Base-by-base conservation (phyloP, 805 yeast species). In the Schwanniomyces polymorphus region DNA sequence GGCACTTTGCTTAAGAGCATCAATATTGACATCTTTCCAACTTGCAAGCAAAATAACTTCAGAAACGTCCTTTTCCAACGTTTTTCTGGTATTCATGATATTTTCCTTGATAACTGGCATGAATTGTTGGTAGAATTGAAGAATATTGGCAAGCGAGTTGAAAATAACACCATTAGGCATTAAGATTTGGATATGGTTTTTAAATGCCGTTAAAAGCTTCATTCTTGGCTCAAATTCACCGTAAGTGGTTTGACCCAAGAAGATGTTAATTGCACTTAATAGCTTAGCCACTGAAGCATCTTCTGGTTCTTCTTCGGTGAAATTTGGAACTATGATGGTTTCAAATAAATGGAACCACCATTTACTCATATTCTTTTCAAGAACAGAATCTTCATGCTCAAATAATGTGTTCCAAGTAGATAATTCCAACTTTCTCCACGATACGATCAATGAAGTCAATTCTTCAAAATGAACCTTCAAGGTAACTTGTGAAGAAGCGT, bases 281-380 rank as follows among this genome's bases (percentile, higher is more conserved):
- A 72, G 53, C 9, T 40, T 38, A 11, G 44, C 44, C 0, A 42
- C 38, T 2, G 45, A 21, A 9, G 41, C 48, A 12, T 48, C 52
- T 7, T 53, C 56, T 9, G 45, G 44, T 4, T 49, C 54, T 10
- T 70, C 76, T 9, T 65, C 71, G 12, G 71, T 63, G 7, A 82
- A 65, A 6, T 68, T 58, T 5, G 84, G 82, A 12, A 85, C 60
- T 33, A 87, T 69, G n/a, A 91, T 77, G 8, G 84, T 81, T 61
- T 94, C 98, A 60, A 85, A 94, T 42, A 94, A 71, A 60, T 91
- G 82, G 69, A 85, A 94, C 96, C 97, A 92, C 94, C 96, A 91
- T 53, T 82, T 82, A 18, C 95, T 90, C 41, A 84, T 67, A 6
- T 65, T 72, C 40, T 70, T 72, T 47, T 76, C 74, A 16, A 79